Base-by-base conservation (phyloP, 768 basidiomycete species). In the Boletus reticuloceps region DNA sequence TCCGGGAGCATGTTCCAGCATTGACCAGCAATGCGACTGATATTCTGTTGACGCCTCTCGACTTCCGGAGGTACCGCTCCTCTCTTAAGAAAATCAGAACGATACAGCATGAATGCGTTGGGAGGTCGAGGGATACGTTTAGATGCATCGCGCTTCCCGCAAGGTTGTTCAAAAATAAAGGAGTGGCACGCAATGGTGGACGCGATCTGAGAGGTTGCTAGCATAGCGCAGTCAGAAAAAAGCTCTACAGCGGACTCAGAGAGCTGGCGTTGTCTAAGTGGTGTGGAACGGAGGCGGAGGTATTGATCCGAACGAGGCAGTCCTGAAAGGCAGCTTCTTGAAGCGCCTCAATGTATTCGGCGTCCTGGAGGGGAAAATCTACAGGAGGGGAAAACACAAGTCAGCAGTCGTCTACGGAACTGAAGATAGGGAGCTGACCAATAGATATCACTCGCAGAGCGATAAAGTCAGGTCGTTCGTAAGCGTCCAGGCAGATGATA, bases 81-180 rank as follows among this genome's bases (percentile, higher is more conserved):
- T 3, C 68, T 72, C 58, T 77, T 76, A 12, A 83, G 71, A 25
- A 81, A 73, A 56, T 81, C 74, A 22, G 79, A 80, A 41, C 83
- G 75, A 68, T 78, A 84, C 47, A 84, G 69, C 59, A 84, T 79
- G 67, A 84, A 84, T 14, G 83, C 80, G 62, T 84, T 83, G 14
- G 79, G 66, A 0, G 83, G 78, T 8, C 82, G 75, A 32, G 77
- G 76, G 19, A 78, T 74, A 44, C 75, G 75, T 40, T 66, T 60
- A 16, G 50, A 20, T 22, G 58, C 46, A n/a, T 53, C 41, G 16
- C 14, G 50, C 25, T 41, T 58, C n/a, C 41, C n/a, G 10, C 37
- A 17, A 10, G 25, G 16, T 43, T 43, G 25, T 43, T 36, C 42
- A 32, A 25, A 14, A 56, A 25, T 29, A 46, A 62, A 44, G 42